These are phyloP conservation scores for Thelonectria olida DNA, from an alignment of 2,329 filamentous ascomycete species.

Conservation along the genomic window DNA sequence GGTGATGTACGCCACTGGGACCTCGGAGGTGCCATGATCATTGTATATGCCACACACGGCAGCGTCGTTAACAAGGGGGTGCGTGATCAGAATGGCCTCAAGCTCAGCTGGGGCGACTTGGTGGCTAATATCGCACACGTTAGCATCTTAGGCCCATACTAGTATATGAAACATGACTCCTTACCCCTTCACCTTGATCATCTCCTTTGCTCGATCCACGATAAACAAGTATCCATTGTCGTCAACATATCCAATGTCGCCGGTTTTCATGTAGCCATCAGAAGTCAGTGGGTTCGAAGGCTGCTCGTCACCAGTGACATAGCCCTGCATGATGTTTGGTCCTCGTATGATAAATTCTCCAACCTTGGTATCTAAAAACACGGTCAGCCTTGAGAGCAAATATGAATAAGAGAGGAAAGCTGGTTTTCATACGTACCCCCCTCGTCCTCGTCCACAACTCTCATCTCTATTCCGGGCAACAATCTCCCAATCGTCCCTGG, in stretches of 20 bases:
- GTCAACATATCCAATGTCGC: slow-evolving; percentile 13
- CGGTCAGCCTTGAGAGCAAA: neutral
- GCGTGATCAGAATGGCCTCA: slow-evolving; percentile 10
- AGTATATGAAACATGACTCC: neutral
- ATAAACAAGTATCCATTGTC: slow-evolving; percentile 9
- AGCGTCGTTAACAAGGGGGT: slow-evolving; percentile 1
- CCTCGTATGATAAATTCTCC: slow-evolving; percentile 11
- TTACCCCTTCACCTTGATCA: slow-evolving; percentile 19
- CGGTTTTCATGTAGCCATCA: slow-evolving; percentile 9
- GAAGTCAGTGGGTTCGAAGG: neutral
- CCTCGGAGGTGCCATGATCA: slow-evolving; percentile 6
- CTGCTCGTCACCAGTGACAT: neutral
- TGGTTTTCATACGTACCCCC: neutral
- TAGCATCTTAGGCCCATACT: neutral
- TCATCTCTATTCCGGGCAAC: slow-evolving; percentile 12
- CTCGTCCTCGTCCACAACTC: slow-evolving; percentile 1
- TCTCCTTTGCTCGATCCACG: slow-evolving; percentile 12
- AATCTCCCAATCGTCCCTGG: slow-evolving; percentile 11
- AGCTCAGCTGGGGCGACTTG: slow-evolving; percentile 17
- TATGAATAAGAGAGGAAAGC: too few relatives aligned
- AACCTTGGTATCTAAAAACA: neutral
- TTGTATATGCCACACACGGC: slow-evolving; percentile 15
- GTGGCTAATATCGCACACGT: neutral
- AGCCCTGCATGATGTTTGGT: slow-evolving; percentile 15
- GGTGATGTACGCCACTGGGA: slow-evolving; percentile 10